Evolutionary conservation across 192 early-diverging fungal species (phyloP).

Genomic region (Entophlyctis luteolus): DNA sequence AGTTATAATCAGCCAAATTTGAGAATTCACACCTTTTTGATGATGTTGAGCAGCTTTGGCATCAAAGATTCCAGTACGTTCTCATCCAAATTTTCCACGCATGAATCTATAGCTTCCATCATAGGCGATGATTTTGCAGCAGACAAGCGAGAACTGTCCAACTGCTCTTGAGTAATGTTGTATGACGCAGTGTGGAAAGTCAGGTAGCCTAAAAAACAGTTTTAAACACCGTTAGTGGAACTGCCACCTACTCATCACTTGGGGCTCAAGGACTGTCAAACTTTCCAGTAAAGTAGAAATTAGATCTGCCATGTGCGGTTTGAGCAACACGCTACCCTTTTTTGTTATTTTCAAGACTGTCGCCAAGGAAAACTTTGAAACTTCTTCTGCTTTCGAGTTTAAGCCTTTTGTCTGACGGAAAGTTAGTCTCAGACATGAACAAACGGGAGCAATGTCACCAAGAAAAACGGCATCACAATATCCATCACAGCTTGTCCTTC

Average conservation of each 20-base stretch:
- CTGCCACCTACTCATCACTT: slow-evolving; percentile 53
- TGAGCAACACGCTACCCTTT: slow-evolving; percentile 67
- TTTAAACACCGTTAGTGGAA: slow-evolving; percentile 1
- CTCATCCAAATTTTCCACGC: slow-evolving; percentile 72
- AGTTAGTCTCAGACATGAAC: background rate
- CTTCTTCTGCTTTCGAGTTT: slow-evolving; percentile 77
- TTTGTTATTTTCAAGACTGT: slow-evolving; percentile 82
- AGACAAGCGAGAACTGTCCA: slow-evolving; percentile 74
- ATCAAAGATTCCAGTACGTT: slow-evolving; percentile 62
- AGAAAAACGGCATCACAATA: slow-evolving; percentile 85
- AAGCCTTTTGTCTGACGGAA: slow-evolving; percentile 55
- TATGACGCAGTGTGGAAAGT: slow-evolving; percentile 85
- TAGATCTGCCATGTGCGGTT: slow-evolving; percentile 68
- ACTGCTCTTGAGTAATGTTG: slow-evolving; percentile 79
- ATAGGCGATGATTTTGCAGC: slow-evolving; percentile 89
- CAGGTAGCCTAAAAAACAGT: slow-evolving; percentile 63
- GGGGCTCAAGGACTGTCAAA: slow-evolving; percentile 71
- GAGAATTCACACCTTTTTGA: slow-evolving; percentile 48
- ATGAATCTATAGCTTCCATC: slow-evolving; percentile 84
- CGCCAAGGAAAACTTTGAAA: slow-evolving; percentile 73
- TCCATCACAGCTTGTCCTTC: slow-evolving; percentile 71
- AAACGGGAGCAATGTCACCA: slow-evolving; percentile 27
- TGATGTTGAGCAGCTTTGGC: slow-evolving; percentile 64
- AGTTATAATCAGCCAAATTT: no score
- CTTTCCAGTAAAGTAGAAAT: slow-evolving; percentile 77